Evolutionary conservation across 2,329 filamentous ascomycete genomes (phyloP).

Genomic region (Fonsecaea nubica): DNA sequence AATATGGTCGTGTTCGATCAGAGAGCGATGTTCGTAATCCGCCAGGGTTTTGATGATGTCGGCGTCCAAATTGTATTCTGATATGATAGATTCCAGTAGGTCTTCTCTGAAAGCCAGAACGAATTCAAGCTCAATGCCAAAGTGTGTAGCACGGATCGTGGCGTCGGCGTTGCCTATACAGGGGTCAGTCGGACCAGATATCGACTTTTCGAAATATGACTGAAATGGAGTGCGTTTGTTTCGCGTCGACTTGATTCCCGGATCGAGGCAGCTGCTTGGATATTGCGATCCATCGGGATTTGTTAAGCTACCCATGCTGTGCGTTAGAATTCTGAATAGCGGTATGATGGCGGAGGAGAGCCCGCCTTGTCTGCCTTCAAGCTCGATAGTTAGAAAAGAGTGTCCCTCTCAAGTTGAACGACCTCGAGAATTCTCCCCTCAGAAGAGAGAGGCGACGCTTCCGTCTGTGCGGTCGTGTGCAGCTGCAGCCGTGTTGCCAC

Average conservation of each 20-base stretch:
- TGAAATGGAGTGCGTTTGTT: neutral
- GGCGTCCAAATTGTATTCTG: constrained; percentile 22
- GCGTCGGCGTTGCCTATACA: neutral
- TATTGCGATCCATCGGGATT: neutral
- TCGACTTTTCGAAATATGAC: neutral
- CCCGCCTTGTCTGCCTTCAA: neutral
- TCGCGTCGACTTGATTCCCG: neutral
- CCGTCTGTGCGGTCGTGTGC: neutral
- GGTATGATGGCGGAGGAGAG: neutral
- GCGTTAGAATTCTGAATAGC: neutral
- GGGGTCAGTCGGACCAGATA: neutral
- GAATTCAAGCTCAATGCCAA: constrained; percentile 36
- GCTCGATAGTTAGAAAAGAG: neutral
- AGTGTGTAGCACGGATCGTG: constrained; percentile 20
- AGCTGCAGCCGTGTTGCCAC: neutral
- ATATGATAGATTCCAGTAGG: constrained; percentile 18
- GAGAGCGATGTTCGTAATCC: constrained; percentile 20
- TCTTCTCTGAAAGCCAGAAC: constrained; percentile 32
- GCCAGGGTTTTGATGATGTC: constrained; percentile 23
- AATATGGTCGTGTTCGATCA: constrained; percentile 12
- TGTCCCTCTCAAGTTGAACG: neutral
- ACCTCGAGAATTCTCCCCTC: neutral
- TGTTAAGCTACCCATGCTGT: neutral
- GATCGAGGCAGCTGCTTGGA: neutral
- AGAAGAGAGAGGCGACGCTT: neutral